phyloP scores from a whole-genome alignment of 768 basidiomycete genomes.

The Sistotremastrum suecicum region DNA sequence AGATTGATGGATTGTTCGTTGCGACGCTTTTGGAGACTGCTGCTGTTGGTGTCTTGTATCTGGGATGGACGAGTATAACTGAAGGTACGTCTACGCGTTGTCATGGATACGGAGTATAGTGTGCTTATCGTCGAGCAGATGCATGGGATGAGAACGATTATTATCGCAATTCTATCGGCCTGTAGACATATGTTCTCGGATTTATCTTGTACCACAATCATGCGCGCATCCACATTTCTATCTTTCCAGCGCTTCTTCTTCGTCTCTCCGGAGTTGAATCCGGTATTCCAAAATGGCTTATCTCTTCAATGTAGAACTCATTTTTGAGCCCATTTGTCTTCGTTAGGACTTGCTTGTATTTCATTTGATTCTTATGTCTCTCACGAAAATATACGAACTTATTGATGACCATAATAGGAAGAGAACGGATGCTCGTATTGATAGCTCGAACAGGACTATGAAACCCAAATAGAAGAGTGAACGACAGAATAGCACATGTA shows the following conservation, averaged over 20 bases:
- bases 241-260: not conserved
- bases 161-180: not conserved
- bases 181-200: not conserved
- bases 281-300: not conserved
- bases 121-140: not conserved
- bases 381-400: too few species aligned
- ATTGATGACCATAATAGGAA: too few species aligned
- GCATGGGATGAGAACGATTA: conserved; percentile 1
- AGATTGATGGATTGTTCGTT: conserved; percentile 78
- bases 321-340: not conserved
- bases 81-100: conserved; percentile 44
- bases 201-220: not conserved
- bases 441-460: too few species aligned
- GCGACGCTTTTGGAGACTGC: conserved; percentile 76
- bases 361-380: too few species aligned
- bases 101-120: not conserved
- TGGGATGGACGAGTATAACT: conserved; percentile 82
- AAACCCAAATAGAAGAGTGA: too few species aligned
- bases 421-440: too few species aligned
- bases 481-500: too few species aligned
- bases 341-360: not conserved
- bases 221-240: not conserved
- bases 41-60: conserved; percentile 49
- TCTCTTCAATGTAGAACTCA: not conserved
- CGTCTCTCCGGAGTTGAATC: not conserved